phyloP scores from a whole-genome alignment of 164 flowering plant species.

The Vitis rotundifolia region DNA sequence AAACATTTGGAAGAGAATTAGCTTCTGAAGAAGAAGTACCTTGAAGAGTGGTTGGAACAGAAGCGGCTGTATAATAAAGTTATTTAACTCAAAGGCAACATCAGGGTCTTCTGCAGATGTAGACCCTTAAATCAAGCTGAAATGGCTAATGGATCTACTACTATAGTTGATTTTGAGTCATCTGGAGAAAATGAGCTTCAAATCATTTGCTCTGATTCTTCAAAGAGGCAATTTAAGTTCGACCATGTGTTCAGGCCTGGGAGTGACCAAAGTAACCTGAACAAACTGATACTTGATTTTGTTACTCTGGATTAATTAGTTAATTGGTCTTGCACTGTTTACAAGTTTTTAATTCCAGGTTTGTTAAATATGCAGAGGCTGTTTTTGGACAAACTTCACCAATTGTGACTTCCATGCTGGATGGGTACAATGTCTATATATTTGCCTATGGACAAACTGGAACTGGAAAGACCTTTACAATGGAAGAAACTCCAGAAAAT shows the following conservation, averaged over 20 bases:
- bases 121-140: constrained; percentile 72
- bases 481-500: constrained; percentile 83
- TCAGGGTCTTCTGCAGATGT: constrained; percentile 91
- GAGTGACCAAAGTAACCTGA: constrained; percentile 67
- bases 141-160: constrained; percentile 43
- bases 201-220: constrained; percentile 57
- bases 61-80: constrained; percentile 87
- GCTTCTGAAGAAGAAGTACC: not conserved
- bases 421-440: constrained; percentile 88
- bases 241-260: constrained; percentile 76
- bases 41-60: constrained; percentile 58
- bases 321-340: not conserved
- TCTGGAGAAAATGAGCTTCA: constrained; percentile 67
- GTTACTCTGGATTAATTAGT: not conserved
- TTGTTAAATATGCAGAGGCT: constrained; percentile 48
- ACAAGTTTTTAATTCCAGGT: too few relatives aligned
- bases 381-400: constrained; percentile 77
- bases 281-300: too few relatives aligned
- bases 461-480: constrained; percentile 92
- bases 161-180: constrained; percentile 65
- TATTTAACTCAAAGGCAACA: constrained; percentile 85
- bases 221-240: constrained; percentile 76
- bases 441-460: constrained; percentile 98
- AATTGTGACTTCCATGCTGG: constrained; percentile 73
- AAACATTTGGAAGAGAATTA: constrained; percentile 22